phyloP scores from a whole-genome alignment of 2,329 filamentous ascomycete genomes.

The Trichoderma simmonsii region DNA sequence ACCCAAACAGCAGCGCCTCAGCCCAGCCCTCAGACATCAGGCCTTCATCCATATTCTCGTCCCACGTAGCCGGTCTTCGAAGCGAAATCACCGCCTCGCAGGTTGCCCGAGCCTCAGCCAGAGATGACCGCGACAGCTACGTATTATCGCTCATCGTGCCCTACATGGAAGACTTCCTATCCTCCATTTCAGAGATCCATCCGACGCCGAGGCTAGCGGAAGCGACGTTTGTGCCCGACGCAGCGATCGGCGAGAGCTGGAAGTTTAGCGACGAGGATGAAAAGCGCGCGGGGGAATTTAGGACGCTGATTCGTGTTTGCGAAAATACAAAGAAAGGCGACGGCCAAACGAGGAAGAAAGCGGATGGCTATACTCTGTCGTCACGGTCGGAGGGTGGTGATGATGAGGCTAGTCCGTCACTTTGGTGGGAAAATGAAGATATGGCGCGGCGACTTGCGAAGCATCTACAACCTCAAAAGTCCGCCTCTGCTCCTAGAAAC shows the following conservation, averaged over 20 bases:
- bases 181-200: constrained; percentile 34
- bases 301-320: constrained; percentile 33
- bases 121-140: constrained; percentile 38
- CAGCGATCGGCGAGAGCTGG: constrained; percentile 39
- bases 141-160: constrained; percentile 40
- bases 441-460: constrained; percentile 45
- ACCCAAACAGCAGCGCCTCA: background rate
- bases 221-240: constrained; percentile 44
- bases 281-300: constrained; percentile 29
- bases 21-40: background rate
- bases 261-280: constrained; percentile 34
- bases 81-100: constrained; percentile 36
- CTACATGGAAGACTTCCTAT: constrained; percentile 41
- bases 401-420: constrained; percentile 5
- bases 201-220: constrained; percentile 37
- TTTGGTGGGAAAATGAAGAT: constrained; percentile 48
- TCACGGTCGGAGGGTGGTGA: background rate
- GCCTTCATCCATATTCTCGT: constrained; percentile 31
- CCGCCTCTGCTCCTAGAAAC: constrained; percentile 23
- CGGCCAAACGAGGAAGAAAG: background rate
- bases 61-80: constrained; percentile 38
- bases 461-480: constrained; percentile 39
- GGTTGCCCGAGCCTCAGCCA: constrained; percentile 32
- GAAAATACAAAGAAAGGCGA: background rate
- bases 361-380: background rate